Evolutionary conservation across 768 basidiomycete species (phyloP).

Genomic region (Suillus alpinus): DNA sequence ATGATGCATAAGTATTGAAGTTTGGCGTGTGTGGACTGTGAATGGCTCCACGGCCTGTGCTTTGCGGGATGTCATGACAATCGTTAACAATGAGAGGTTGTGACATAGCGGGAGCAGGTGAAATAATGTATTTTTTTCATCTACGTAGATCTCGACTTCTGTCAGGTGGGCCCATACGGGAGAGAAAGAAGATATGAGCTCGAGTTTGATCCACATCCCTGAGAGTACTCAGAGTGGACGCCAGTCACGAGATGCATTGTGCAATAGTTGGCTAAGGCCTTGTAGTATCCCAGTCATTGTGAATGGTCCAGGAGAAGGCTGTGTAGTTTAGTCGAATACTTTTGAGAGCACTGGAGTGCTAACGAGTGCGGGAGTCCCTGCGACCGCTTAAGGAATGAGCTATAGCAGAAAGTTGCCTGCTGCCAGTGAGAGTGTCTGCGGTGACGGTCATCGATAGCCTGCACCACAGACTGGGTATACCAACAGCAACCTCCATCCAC

Average conservation of each 20-base stretch:
- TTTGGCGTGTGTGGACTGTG: no score
- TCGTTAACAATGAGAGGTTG: no score
- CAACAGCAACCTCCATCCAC: no score
- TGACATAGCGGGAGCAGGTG: constrained; percentile 17
- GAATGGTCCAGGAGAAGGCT: no score
- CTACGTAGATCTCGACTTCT: constrained; percentile 5
- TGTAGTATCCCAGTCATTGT: no score
- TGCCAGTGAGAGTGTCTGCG: no score
- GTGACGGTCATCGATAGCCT: no score
- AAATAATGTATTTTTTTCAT: constrained; percentile 2
- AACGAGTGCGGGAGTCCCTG: constrained; percentile 10
- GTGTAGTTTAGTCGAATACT: neutral
- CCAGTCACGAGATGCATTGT: constrained; percentile 6
- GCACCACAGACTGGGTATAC: no score
- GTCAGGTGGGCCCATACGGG: constrained; percentile 20
- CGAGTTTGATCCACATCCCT: constrained; percentile 4
- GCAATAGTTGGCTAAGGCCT: constrained; percentile 21
- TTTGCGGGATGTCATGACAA: no score
- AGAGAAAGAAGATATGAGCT: constrained; percentile 7
- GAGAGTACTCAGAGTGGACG: constrained; percentile 13
- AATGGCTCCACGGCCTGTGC: no score
- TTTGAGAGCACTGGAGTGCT: neutral
- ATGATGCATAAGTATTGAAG: no score
- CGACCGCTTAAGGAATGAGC: constrained; percentile 9
- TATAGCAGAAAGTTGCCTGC: constrained; percentile 16